Conservation (phyloP, 495 filamentous ascomycete genomes). For the Hapsidospora chrysogenum region DNA sequence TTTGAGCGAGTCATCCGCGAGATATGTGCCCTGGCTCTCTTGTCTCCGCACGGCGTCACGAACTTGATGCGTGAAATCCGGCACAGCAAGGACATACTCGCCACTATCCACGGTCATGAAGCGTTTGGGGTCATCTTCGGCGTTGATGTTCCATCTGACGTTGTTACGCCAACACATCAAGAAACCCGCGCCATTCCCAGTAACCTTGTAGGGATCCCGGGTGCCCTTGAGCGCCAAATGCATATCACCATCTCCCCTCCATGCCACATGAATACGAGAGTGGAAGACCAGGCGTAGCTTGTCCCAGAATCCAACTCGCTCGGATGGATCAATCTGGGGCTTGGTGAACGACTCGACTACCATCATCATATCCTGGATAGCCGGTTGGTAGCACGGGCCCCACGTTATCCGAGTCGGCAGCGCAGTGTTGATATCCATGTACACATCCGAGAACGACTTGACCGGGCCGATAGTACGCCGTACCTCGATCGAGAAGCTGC, state of each 20-base stretch:
- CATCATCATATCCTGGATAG: constrained; percentile 99
- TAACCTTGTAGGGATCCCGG: constrained; percentile 85
- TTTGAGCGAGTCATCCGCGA: constrained; percentile 48
- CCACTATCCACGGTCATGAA: constrained; percentile 94
- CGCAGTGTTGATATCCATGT: constrained; percentile 79
- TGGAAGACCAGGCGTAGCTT: constrained; percentile 93
- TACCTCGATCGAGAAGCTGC: constrained; percentile 69
- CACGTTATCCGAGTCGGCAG: constrained; percentile 87
- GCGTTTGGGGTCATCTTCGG: constrained; percentile 67
- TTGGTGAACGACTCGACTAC: constrained; percentile 96
- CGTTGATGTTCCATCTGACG: constrained; percentile 69
- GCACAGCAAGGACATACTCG: constrained; percentile 84
- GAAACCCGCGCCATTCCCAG: constrained; percentile 83
- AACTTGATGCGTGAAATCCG: constrained; percentile 81
- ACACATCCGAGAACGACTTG: constrained; percentile 90
- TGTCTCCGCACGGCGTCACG: constrained; percentile 41
- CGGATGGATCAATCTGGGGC: constrained; percentile 80
- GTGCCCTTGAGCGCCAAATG: constrained; percentile 87
- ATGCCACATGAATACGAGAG: constrained; percentile 73
- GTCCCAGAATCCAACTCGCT: constrained; percentile 95
- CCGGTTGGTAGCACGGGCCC: constrained; percentile 94
- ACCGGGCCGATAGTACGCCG: constrained; percentile 83
- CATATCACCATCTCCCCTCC: constrained; percentile 92
- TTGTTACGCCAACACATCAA: constrained; percentile 96
- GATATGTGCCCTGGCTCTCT: constrained; percentile 41